Base-by-base conservation (phyloP, 1,139 yeast genomes). In the Pichia terricola region DNA sequence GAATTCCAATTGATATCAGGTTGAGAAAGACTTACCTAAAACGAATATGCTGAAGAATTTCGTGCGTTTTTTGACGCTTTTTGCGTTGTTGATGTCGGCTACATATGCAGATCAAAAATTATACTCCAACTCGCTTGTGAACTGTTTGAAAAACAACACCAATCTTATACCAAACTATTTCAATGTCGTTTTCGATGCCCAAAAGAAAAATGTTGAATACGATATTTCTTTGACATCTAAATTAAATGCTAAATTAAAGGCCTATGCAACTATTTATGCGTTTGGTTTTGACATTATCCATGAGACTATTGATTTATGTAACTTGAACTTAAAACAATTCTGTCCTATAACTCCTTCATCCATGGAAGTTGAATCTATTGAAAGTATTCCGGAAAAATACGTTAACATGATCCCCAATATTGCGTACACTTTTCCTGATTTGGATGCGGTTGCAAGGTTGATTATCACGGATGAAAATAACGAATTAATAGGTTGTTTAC, bases 261-360 rank as follows among this genome's bases (percentile, higher is more conserved):
- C 87, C 3, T 72, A 73, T 44, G 67, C 80, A 31, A 75, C 73
- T 44, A 85, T 83, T 25, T 81, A 77, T 55, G 94, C 91, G 4
- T 83, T 82, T 58, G 94, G 94, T 1, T 81, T 83, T 63, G 61
- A 68, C 44, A 72, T 82, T 56, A 79, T 82, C 50, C 66, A 72
- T 10, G 66, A 69, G 53, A 58, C 60, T 5, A 62, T 82, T 42
- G 73, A 81, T 53, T 57, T 80, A 53, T 83, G 94, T 65, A 41
- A 55, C 25, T 59, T 81, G 47, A 78, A 77, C 26, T 80, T 88
- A 85, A 81, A 80, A 57, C 91, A 83, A 62, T 82, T 83, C 57
- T 83, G 94, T 64, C 91, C 91, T 1, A 60, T 83, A 37, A 78
- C 68, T 52, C 87, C 91, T 0, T 91, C 91, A 27, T 60, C 75